Base-by-base conservation (phyloP, 139 green algal genomes). In the Marvania coccoides region DNA sequence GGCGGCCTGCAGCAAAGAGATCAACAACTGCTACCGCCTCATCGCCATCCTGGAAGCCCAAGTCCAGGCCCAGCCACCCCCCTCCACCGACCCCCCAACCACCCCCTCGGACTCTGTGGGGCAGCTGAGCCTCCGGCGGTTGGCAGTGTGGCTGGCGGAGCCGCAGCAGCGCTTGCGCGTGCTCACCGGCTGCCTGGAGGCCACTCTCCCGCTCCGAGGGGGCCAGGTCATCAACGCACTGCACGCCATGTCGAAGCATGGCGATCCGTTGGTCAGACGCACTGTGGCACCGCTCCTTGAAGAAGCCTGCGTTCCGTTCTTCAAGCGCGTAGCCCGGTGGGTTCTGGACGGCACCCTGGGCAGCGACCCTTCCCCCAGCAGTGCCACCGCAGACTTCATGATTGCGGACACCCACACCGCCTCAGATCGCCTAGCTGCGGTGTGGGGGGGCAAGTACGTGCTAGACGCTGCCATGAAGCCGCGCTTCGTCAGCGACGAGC, bases 41-140 rank as follows among this genome's bases (percentile, higher is more conserved):
- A 77, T 98, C 70, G 91, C 92, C 14, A 78, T 93, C 56, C 74
- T 98, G 61, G 85, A 97, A 72, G 61, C 67, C 9, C 87, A 93
- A 65, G 58, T 77, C 39, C 38, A 63, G 57, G 56, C 14, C 13
- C 28, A 48, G 33, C 2, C 61, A 15, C 23, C 47, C 36, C 31
- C 9, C 33, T 5, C 29, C 47, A 24, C 36, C 15, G 14, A 10
- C 9, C 23, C 66, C 19, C 31, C 39, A 13, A 2, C 1, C 15
- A 9, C 12, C 4, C 15, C 36, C 45, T 6, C 58, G 6, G 6
- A 9, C 10, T 35, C 15, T 63, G 37, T 9, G n/a, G 36, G 13
- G 15, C 38, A 9, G 9, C 74, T 98, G 8, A 93, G 87, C 6
- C 71, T 98, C 31, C 78, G 85, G 14, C 85, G 90, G 5, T 80